Evolutionary conservation across 108 stramenopile species (phyloP).

Genomic region (Cyclostephanos tholiformis): DNA sequence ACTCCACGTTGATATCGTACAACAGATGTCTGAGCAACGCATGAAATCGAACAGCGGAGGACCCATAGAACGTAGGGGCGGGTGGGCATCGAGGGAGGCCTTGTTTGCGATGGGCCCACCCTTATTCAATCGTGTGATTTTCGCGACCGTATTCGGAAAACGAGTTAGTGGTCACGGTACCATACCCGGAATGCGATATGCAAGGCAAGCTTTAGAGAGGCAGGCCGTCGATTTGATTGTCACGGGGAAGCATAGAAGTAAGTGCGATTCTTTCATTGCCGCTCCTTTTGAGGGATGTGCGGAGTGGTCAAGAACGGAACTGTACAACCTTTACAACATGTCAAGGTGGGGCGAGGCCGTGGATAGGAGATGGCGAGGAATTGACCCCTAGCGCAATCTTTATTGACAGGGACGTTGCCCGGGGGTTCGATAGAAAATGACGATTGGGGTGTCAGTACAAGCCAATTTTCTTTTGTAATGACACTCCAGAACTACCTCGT

Average conservation of each 20-base stretch:
- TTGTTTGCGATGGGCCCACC: conserved; percentile 20
- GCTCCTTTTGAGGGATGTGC: conserved; percentile 19
- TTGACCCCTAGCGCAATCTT: neutral
- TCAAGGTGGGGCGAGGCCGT: conserved; percentile 11
- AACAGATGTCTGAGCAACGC: conserved; percentile 16
- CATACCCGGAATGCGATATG: neutral
- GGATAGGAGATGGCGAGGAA: conserved; percentile 14
- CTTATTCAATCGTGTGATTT: conserved; percentile 8
- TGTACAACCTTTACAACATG: conserved; percentile 16
- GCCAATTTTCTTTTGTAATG: too few species aligned
- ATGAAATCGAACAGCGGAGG: conserved; percentile 7
- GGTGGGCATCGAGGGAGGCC: conserved; percentile 2
- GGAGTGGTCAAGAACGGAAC: neutral
- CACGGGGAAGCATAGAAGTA: neutral
- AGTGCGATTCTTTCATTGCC: conserved; percentile 10
- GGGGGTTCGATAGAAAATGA: too few species aligned
- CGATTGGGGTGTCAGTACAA: too few species aligned
- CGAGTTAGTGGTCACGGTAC: neutral
- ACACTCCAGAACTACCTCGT: too few species aligned
- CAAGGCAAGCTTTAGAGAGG: neutral
- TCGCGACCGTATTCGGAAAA: conserved; percentile 11
- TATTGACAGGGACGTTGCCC: too few species aligned
- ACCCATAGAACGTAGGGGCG: conserved; percentile 13
- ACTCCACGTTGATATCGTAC: conserved; percentile 7
- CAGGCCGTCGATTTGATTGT: conserved; percentile 6